Percentiles rank a stretch among this genome's conserved stretches.
Conservation (phyloP, 1,139 yeast genomes). For the Blastobotrys buckinghamii region DNA sequence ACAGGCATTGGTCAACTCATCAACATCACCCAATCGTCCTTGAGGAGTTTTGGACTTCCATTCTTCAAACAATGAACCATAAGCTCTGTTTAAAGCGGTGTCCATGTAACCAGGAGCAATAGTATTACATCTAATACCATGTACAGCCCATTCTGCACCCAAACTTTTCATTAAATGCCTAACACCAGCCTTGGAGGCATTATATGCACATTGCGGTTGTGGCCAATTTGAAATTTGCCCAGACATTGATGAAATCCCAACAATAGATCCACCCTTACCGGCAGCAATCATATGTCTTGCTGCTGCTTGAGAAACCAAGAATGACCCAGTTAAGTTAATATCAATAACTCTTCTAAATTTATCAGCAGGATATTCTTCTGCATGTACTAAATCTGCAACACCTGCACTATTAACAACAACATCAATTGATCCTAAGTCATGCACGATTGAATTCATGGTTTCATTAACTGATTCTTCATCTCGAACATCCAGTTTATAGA, state of each 20-base stretch:
- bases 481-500: slow-evolving; percentile 61
- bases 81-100: slow-evolving; percentile 50
- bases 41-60: slow-evolving; percentile 61
- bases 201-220: slow-evolving; percentile 53
- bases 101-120: slow-evolving; percentile 55
- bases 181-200: slow-evolving; percentile 59
- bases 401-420: slow-evolving; percentile 71
- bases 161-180: slow-evolving; percentile 49
- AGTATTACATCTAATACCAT: slow-evolving; percentile 48
- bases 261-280: slow-evolving; percentile 45
- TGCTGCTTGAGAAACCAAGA: slow-evolving; percentile 60
- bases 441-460: slow-evolving; percentile 46
- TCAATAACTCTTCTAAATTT: slow-evolving; percentile 71
- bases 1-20: slow-evolving; percentile 65
- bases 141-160: slow-evolving; percentile 54
- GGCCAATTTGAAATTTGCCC: slow-evolving; percentile 60
- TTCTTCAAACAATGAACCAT: slow-evolving; percentile 42
- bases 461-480: slow-evolving; percentile 49
- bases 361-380: slow-evolving; percentile 71
- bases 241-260: slow-evolving; percentile 58
- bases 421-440: slow-evolving; percentile 57
- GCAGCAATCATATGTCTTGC: slow-evolving; percentile 65
- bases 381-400: slow-evolving; percentile 73
- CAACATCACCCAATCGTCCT: slow-evolving; percentile 62
- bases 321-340: slow-evolving; percentile 74